These are phyloP conservation scores for Magnusiomyces starmeri DNA, from an alignment of 1,139 yeast species.

Conservation along the genomic window DNA sequence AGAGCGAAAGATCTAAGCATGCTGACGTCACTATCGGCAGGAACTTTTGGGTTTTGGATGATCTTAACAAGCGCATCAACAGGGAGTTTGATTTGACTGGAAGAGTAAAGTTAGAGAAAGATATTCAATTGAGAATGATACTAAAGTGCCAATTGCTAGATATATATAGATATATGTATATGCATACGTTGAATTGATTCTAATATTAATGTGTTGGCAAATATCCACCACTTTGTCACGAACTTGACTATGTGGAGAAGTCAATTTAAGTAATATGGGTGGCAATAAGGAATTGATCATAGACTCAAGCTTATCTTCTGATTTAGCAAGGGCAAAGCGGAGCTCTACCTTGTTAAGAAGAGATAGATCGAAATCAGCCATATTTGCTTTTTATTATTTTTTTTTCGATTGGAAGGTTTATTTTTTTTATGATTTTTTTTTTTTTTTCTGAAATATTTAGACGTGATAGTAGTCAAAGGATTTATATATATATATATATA, in stretches of 20 bases:
- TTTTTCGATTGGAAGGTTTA: not conserved
- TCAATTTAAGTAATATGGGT: constrained; percentile 71
- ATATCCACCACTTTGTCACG: constrained; percentile 61
- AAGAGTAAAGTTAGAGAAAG: constrained; percentile 1
- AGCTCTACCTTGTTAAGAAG: constrained; percentile 56
- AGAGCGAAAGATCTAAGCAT: constrained; percentile 59
- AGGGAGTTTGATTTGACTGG: constrained; percentile 49
- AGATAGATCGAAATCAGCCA: constrained; percentile 31
- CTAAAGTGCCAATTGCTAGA: no score
- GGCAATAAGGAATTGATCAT: constrained; percentile 58
- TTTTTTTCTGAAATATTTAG: no score
- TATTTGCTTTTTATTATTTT: constrained; percentile 5
- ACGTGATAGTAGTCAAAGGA: not conserved
- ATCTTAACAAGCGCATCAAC: constrained; percentile 55
- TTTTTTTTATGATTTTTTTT: no score
- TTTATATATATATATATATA: not conserved
- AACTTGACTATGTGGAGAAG: constrained; percentile 64
- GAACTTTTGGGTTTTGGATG: constrained; percentile 47
- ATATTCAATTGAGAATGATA: not conserved
- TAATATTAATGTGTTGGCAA: constrained; percentile 58
- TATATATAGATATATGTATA: not conserved
- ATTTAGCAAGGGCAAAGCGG: constrained; percentile 68
- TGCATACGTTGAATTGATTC: constrained; percentile 48
- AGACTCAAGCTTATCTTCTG: constrained; percentile 56
- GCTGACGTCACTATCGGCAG: constrained; percentile 40